These are phyloP conservation scores for Pseudonitzschia multistriata DNA, from an alignment of 108 stramenopile species.

Conservation along the genomic window DNA sequence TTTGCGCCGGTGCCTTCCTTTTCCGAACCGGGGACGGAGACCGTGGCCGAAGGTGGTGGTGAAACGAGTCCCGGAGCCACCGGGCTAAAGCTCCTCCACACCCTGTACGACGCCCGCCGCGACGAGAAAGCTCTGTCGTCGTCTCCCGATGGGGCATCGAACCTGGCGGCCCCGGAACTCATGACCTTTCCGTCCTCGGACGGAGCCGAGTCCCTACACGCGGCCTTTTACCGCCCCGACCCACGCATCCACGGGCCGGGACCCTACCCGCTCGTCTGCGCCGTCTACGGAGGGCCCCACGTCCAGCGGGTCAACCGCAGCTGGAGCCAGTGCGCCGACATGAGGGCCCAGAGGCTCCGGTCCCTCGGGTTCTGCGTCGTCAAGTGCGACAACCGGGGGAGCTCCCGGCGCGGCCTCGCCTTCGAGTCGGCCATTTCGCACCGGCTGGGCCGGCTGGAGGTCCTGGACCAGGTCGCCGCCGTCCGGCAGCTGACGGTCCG, in stretches of 20 bases:
- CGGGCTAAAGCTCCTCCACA: slow-evolving; percentile 23
- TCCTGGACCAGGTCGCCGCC: slow-evolving; percentile 88
- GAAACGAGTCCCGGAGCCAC: slow-evolving; percentile 6
- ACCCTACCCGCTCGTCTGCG: slow-evolving; percentile 84
- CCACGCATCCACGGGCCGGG: slow-evolving; percentile 63
- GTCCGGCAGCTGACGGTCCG: slow-evolving; percentile 57
- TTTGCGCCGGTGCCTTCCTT: slow-evolving; percentile 1
- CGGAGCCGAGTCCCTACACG: slow-evolving; percentile 63
- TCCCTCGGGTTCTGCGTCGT: slow-evolving; percentile 87
- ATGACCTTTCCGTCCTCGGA: slow-evolving; percentile 61
- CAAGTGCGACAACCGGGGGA: slow-evolving; percentile 94
- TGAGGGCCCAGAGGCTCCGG: slow-evolving; percentile 82
- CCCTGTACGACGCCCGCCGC: slow-evolving; percentile 45
- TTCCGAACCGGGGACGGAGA: slow-evolving; percentile 14
- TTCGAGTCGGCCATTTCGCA: slow-evolving; percentile 84
- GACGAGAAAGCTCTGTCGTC: slow-evolving; percentile 44
- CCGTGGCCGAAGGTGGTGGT: background rate
- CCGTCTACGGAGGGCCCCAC: slow-evolving; percentile 96
- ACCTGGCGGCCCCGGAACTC: slow-evolving; percentile 52
- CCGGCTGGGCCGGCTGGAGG: slow-evolving; percentile 82
- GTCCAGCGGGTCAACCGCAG: slow-evolving; percentile 80
- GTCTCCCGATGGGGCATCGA: slow-evolving; percentile 18
- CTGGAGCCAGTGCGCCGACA: slow-evolving; percentile 82
- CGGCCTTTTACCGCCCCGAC: slow-evolving; percentile 82
- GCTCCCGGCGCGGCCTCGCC: slow-evolving; percentile 75